Conservation (phyloP, 2,329 filamentous ascomycete genomes). For the Penicillium psychrosexuale region DNA sequence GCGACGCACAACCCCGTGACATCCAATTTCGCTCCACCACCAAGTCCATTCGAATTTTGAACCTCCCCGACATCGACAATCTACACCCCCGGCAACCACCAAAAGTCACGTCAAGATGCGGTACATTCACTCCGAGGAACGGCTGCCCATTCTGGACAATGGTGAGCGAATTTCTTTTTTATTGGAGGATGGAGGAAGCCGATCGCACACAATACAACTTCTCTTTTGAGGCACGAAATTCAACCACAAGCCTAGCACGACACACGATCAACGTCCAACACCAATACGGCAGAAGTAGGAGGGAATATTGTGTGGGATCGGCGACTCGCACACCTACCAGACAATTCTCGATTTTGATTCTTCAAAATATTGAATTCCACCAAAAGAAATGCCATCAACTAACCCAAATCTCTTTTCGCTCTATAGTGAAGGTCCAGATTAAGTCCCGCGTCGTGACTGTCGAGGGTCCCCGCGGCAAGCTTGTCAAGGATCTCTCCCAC, state of each 20-base stretch:
- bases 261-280: neutral
- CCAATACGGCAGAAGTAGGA: neutral
- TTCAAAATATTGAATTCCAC: constrained; percentile 8
- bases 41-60: constrained; percentile 40
- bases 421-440: constrained; percentile 92
- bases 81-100: constrained; percentile 40
- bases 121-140: constrained; percentile 99
- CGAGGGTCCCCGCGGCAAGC: constrained; percentile 96
- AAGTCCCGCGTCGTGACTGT: constrained; percentile 96
- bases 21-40: constrained; percentile 41
- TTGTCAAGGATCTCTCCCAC: constrained; percentile 94
- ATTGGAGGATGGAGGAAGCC: constrained; percentile 12
- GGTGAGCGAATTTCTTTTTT: constrained; percentile 60
- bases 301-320: constrained; percentile 10
- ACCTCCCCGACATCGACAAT: constrained; percentile 41
- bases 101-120: constrained; percentile 75
- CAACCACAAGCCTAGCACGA: neutral
- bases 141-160: constrained; percentile 91
- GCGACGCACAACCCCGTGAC: constrained; percentile 45
- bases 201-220: constrained; percentile 14
- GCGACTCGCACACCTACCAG: constrained; percentile 1
- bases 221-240: constrained; percentile 3
- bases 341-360: constrained; percentile 3
- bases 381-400: neutral
- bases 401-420: constrained; percentile 19